Base-by-base conservation (phyloP, 2,329 filamentous ascomycete species). In the Aspergillus versicolor region DNA sequence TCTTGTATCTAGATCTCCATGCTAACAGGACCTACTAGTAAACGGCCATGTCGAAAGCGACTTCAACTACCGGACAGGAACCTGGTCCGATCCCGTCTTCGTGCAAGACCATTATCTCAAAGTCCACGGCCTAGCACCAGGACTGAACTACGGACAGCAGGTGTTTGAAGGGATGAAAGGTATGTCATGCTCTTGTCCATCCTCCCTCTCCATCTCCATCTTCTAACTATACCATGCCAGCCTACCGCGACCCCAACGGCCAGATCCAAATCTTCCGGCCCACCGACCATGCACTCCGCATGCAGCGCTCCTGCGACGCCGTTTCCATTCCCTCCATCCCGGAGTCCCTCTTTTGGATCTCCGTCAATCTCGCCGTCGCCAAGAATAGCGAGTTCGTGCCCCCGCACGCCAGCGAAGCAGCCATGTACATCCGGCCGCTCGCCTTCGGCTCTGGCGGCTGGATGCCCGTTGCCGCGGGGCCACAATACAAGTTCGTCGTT, bases 41-140 rank as follows among this genome's bases (percentile, higher is more conserved):
- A 55, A 55, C 45, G 52, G 42, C 34, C 52, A 55, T 30, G 37
- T 55, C n/a, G 44, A 55, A 49, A 41, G 44, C 24, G 19, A 55
- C 17, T 55, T 17, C 34, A 17, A 40, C 44, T 21, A 24, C 4
- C 11, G 19, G 4, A 49, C 52, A 15, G 37, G 46, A 22, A 48
- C n/a, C 17, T 55, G 52, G 52, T 21, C 34, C 13, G 52, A 46
- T 6, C 52, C 52, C 4, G 37, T 22, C 15, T 46, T 55, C 22
- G 52, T 55, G 15, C 13, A 48, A 24, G 52, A 55, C 38, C 43
- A 30, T 2, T 55, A 40, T 24, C 44, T 55, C 2, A 32, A 37
- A 5, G 19, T 55, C 24, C 52, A 55, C 24, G 52, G 52, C 9
- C 52, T 55, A 4, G 44, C 52, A n/a, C 37, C 52, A 5, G 52